phyloP scores from a whole-genome alignment of 306 rosid genomes.

The Luffa acutangula region DNA sequence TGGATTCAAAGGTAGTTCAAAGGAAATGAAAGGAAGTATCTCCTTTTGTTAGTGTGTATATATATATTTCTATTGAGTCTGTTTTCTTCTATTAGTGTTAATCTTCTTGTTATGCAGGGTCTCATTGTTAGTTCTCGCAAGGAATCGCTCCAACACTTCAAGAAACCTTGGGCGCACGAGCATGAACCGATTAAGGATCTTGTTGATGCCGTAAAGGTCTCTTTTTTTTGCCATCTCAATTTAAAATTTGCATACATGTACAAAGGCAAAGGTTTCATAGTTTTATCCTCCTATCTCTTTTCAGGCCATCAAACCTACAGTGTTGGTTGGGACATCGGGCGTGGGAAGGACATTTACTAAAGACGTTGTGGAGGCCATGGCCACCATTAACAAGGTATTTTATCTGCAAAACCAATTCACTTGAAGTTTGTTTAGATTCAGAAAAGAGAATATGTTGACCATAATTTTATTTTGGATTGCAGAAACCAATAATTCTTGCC shows the following conservation, averaged over 20 bases:
- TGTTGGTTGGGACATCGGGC: conserved; percentile 88
- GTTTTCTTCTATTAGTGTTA: conserved; percentile 12
- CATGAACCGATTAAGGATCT: conserved; percentile 56
- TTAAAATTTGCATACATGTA: background rate
- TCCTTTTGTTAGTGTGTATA: background rate
- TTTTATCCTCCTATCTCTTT: conserved; percentile 13
- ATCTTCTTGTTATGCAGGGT: conserved; percentile 46
- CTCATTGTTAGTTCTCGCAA: conserved; percentile 67
- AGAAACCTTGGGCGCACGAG: conserved; percentile 95
- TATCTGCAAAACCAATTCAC: background rate
- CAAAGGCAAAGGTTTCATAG: background rate
- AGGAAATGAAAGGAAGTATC: conserved; percentile 1
- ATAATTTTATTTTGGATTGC: background rate
- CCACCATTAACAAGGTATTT: conserved; percentile 27
- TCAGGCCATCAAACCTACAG: conserved; percentile 84
- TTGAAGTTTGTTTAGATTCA: background rate
- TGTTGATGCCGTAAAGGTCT: conserved; percentile 54
- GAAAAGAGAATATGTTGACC: background rate
- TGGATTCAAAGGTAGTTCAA: conserved; percentile 72
- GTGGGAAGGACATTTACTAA: conserved; percentile 64
- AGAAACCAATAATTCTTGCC: conserved; percentile 46
- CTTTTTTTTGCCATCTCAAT: background rate
- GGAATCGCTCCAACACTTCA: conserved; percentile 91
- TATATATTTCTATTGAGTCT: background rate
- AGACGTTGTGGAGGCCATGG: conserved; percentile 75